Percentiles rank a stretch among this genome's conserved stretches.
These are phyloP conservation scores for Calcarisporium arbuscula DNA, from an alignment of 2,329 filamentous ascomycete species.

Conservation along the genomic window DNA sequence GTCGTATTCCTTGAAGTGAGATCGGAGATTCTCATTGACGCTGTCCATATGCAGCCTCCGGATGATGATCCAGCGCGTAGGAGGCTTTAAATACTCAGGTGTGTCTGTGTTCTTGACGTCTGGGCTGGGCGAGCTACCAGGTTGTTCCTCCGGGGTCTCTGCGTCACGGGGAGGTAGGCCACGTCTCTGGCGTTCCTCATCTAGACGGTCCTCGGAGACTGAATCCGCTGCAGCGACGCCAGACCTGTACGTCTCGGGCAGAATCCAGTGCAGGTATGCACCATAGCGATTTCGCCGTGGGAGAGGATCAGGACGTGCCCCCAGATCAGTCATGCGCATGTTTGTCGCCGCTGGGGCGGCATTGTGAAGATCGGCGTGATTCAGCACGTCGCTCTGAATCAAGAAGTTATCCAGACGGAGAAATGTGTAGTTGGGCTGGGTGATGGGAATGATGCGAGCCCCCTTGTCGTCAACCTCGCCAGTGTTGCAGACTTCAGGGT, in stretches of 20 bases:
- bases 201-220: slow-evolving; percentile 1
- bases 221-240: slow-evolving; percentile 13
- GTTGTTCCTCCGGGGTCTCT: no score
- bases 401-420: slow-evolving; percentile 29
- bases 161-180: not conserved
- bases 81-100: slow-evolving; percentile 15
- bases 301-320: slow-evolving; percentile 8
- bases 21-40: slow-evolving; percentile 7
- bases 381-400: slow-evolving; percentile 30
- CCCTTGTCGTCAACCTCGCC: slow-evolving; percentile 13
- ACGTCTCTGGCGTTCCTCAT: slow-evolving; percentile 3
- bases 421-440: slow-evolving; percentile 40
- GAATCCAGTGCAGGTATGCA: slow-evolving; percentile 35
- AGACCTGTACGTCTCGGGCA: slow-evolving; percentile 29
- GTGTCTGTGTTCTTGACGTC: not conserved
- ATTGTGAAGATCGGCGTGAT: slow-evolving; percentile 30
- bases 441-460: slow-evolving; percentile 30
- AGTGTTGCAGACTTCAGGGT: slow-evolving; percentile 18
- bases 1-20: slow-evolving; percentile 6
- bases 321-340: slow-evolving; percentile 29
- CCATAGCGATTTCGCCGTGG: slow-evolving; percentile 25
- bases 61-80: slow-evolving; percentile 31
- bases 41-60: slow-evolving; percentile 19
- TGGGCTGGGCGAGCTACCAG: not conserved
- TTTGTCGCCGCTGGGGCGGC: slow-evolving; percentile 23